phyloP scores from a whole-genome alignment of 208 protist genomes.

The Balamuthia mandrillaris region DNA sequence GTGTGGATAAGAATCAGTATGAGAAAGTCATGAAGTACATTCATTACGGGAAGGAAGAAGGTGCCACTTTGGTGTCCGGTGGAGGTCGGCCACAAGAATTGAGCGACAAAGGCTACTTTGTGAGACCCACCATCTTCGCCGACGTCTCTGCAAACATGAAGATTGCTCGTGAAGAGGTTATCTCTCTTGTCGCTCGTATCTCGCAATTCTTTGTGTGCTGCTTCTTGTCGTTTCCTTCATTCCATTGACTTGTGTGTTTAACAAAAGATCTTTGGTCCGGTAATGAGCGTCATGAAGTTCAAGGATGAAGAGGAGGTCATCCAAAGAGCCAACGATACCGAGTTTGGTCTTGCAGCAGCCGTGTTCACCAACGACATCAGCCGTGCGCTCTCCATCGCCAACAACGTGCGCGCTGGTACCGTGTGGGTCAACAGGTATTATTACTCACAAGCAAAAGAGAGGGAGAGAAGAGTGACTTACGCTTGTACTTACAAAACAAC shows the following conservation, averaged over 20 bases:
- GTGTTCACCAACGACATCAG: conserved; percentile 1
- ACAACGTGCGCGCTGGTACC: conserved; percentile 1
- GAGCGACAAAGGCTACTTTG: conserved; percentile 75
- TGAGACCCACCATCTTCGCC: conserved; percentile 80
- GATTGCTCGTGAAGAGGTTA: neutral
- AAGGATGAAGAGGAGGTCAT: neutral
- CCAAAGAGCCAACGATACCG: neutral
- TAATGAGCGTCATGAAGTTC: conserved; percentile 23
- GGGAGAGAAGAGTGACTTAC: too few relatives aligned
- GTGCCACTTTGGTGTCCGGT: conserved; percentile 78
- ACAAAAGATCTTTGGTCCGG: neutral
- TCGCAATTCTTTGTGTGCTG: neutral
- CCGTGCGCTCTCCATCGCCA: neutral
- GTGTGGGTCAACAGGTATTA: conserved; percentile 25
- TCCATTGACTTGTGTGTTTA: neutral
- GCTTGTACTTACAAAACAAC: too few relatives aligned
- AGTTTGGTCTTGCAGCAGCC: neutral
- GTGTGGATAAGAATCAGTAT: conserved; percentile 1
- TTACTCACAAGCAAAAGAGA: too few relatives aligned
- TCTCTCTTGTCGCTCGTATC: neutral
- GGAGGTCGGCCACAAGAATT: conserved; percentile 73
- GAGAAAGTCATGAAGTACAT: neutral
- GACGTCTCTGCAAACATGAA: conserved; percentile 75
- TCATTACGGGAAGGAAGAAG: conserved; percentile 30
- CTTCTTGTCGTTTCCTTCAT: neutral